A percentile compares a stretch with the other conserved stretches of the same genome.
phyloP scores from a whole-genome alignment of 805 yeast species.

The Teunomyces funiuensis region DNA sequence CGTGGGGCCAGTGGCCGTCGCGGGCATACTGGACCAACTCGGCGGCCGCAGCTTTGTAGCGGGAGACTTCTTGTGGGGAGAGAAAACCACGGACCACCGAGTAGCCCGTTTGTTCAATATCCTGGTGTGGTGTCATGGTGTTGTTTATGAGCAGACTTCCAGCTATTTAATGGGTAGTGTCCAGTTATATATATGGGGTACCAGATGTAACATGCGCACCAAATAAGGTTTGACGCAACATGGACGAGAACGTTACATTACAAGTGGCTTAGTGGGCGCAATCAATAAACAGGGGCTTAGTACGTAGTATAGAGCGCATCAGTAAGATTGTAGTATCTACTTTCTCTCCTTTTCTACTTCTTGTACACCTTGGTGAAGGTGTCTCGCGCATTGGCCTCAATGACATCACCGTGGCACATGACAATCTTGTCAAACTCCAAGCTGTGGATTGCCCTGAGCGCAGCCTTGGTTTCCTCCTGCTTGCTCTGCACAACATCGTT shows the following conservation, averaged over 20 bases:
- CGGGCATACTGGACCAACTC: conserved; percentile 41
- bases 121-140: conserved; percentile 16
- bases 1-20: conserved; percentile 48
- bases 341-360: no score
- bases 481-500: not conserved
- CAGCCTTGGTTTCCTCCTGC: not conserved
- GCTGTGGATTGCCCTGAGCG: not conserved
- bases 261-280: no score
- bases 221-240: no score
- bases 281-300: no score
- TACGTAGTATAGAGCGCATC: no score
- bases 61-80: conserved; percentile 37
- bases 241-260: no score
- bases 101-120: conserved; percentile 36
- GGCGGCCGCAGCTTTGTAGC: conserved; percentile 37
- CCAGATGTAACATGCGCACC: no score
- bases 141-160: no score
- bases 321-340: no score
- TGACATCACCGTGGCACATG: conserved; percentile 59
- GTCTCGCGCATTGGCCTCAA: conserved; percentile 37
- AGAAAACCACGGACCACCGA: conserved; percentile 42
- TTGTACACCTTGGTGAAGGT: conserved; percentile 18
- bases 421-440: conserved; percentile 47
- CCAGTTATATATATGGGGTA: no score
- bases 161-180: no score